A percentile compares a stretch with the other conserved stretches of the same genome.
These are phyloP conservation scores for Phalaenopsis hybrid DNA, from an alignment of 116 monocot species.

Conservation along the genomic window DNA sequence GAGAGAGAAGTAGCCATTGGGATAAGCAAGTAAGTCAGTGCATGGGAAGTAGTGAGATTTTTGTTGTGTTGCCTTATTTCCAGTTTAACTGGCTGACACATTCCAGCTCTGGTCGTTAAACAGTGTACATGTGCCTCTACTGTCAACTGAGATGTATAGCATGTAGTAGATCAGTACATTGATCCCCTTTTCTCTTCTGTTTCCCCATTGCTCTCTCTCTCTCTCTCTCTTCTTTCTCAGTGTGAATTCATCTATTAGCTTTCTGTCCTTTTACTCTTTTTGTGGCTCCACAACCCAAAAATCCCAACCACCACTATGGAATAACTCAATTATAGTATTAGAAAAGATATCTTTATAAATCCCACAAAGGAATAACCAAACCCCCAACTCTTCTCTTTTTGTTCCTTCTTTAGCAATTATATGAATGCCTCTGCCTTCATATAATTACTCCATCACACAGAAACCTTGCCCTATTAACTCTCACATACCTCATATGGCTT, in stretches of 20 bases:
- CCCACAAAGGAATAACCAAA: not conserved
- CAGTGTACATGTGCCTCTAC: not conserved
- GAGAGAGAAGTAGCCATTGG: not conserved
- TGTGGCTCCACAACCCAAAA: not conserved
- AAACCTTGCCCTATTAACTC: too few species aligned
- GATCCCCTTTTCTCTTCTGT: not conserved
- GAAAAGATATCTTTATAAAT: not conserved
- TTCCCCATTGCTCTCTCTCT: not conserved
- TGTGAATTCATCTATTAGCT: not conserved
- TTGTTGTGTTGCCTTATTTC: conserved; percentile 3
- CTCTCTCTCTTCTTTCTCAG: too few species aligned
- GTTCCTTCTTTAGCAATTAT: conserved; percentile 5
- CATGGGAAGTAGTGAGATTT: conserved; percentile 6
- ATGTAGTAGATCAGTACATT: not conserved
- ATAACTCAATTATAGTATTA: not conserved
- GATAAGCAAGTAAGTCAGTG: conserved; percentile 3
- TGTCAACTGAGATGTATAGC: not conserved
- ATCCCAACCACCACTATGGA: conserved; percentile 5
- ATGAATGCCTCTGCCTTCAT: conserved; percentile 1
- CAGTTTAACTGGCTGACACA: not conserved
- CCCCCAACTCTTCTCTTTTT: not conserved
- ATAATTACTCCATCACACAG: not conserved
- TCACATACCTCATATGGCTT: not conserved
- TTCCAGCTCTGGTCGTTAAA: conserved; percentile 1
- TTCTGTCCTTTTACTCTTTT: not conserved